phyloP scores from a whole-genome alignment of 1,284 basidiomycete genomes.

The Marasmius fiardii region DNA sequence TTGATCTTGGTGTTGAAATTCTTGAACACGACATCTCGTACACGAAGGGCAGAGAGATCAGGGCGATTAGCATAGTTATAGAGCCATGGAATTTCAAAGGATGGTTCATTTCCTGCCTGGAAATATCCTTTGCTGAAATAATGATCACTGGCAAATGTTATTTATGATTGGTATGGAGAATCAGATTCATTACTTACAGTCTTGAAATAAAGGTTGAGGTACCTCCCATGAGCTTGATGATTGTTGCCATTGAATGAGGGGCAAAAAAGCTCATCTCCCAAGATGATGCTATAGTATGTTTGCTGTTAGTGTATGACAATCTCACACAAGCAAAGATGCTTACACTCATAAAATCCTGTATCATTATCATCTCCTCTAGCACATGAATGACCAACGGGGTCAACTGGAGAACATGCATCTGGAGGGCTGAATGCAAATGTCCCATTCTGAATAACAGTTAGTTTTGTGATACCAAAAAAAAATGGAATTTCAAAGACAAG shows the following conservation, averaged over 20 bases:
- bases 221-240: constrained; percentile 49
- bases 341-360: constrained; percentile 50
- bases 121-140: constrained; percentile 46
- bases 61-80: constrained; percentile 48
- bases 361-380: constrained; percentile 46
- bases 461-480: neutral
- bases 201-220: constrained; percentile 37
- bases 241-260: constrained; percentile 47
- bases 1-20: constrained; percentile 44
- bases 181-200: constrained; percentile 27
- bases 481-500: constrained; percentile 4
- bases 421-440: constrained; percentile 46
- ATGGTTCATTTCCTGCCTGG: constrained; percentile 46
- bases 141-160: constrained; percentile 28
- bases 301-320: constrained; percentile 4
- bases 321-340: constrained; percentile 15
- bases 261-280: constrained; percentile 55
- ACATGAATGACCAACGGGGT: constrained; percentile 43
- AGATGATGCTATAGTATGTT: constrained; percentile 34
- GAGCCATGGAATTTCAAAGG: constrained; percentile 42
- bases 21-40: constrained; percentile 39
- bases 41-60: constrained; percentile 45
- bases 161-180: neutral
- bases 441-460: constrained; percentile 33
- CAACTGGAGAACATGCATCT: constrained; percentile 44